Evolutionary conservation across 768 basidiomycete genomes (phyloP).

Genomic region (Hygrocybe punicea): DNA sequence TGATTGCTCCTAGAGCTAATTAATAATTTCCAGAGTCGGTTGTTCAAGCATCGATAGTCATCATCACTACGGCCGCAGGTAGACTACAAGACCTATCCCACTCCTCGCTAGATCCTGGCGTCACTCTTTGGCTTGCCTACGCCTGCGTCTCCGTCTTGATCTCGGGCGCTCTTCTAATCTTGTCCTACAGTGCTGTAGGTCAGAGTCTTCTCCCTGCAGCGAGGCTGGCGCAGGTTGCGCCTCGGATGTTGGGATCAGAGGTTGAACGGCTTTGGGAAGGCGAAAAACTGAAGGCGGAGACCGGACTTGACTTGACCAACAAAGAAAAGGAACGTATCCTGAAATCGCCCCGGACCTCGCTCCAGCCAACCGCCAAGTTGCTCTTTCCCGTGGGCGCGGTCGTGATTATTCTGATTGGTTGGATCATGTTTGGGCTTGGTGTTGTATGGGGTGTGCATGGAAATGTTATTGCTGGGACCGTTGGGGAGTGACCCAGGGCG

Average conservation of each 20-base stretch:
- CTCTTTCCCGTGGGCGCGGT: conserved; percentile 19
- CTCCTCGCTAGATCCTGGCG: conserved; percentile 35
- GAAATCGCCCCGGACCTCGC: conserved; percentile 26
- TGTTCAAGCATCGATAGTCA: conserved; percentile 42
- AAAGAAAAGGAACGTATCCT: conserved; percentile 28
- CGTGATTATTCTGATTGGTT: conserved; percentile 35
- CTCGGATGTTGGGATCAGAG: conserved; percentile 27
- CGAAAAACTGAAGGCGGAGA: no score
- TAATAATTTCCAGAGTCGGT: conserved; percentile 32
- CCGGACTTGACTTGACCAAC: background rate
- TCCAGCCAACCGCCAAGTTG: conserved; percentile 12
- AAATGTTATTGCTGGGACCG: conserved; percentile 26
- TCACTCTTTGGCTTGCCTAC: conserved; percentile 41
- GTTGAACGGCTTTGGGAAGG: conserved; percentile 25
- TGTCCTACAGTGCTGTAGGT: conserved; percentile 17
- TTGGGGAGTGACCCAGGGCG: conserved; percentile 25
- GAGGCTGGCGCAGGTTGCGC: conserved; percentile 37
- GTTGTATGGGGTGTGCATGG: conserved; percentile 44
- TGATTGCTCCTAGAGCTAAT: background rate
- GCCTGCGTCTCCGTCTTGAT: conserved; percentile 36
- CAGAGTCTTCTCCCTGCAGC: conserved; percentile 35
- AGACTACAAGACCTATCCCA: conserved; percentile 38
- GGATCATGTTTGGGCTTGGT: conserved; percentile 43
- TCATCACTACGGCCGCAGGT: conserved; percentile 42
- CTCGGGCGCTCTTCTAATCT: conserved; percentile 31